Conservation (phyloP, 1,139 yeast genomes). For the Nakaseomyces uthaithaninus region DNA sequence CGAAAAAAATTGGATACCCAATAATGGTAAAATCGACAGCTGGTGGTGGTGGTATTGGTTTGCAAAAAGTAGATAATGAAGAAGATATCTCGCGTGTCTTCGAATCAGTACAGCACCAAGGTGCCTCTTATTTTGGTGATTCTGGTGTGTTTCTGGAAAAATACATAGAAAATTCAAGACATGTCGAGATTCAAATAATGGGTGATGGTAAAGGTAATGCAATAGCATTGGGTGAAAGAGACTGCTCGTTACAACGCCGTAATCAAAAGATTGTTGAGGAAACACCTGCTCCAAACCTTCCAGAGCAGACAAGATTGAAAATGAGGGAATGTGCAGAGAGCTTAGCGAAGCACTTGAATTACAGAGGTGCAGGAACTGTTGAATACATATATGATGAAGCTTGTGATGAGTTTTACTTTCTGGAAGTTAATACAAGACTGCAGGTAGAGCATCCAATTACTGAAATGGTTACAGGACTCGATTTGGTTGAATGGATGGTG, state of each 20-base stretch:
- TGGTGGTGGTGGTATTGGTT: slow-evolving; percentile 98
- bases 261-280: slow-evolving; percentile 95
- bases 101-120: slow-evolving; percentile 88
- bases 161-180: slow-evolving; percentile 89
- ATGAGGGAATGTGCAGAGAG: slow-evolving; percentile 84
- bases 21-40: slow-evolving; percentile 96
- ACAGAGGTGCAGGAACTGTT: slow-evolving; percentile 95
- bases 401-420: slow-evolving; percentile 82
- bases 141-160: slow-evolving; percentile 91
- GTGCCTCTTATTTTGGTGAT: slow-evolving; percentile 86
- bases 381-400: slow-evolving; percentile 85
- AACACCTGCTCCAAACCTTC: slow-evolving; percentile 93
- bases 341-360: slow-evolving; percentile 69
- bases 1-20: slow-evolving; percentile 77
- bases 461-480: slow-evolving; percentile 88
- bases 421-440: slow-evolving; percentile 92
- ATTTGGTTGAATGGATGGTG: slow-evolving; percentile 95
- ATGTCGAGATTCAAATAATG: slow-evolving; percentile 91
- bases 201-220: slow-evolving; percentile 94
- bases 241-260: slow-evolving; percentile 93
- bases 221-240: slow-evolving; percentile 91
- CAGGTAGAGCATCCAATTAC: slow-evolving; percentile 98
- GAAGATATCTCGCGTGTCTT: slow-evolving; percentile 75
- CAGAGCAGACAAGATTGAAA: slow-evolving; percentile 61
- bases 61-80: slow-evolving; percentile 81